Base-by-base conservation (phyloP, 306 rosid genomes). In the Rubus idaeus region DNA sequence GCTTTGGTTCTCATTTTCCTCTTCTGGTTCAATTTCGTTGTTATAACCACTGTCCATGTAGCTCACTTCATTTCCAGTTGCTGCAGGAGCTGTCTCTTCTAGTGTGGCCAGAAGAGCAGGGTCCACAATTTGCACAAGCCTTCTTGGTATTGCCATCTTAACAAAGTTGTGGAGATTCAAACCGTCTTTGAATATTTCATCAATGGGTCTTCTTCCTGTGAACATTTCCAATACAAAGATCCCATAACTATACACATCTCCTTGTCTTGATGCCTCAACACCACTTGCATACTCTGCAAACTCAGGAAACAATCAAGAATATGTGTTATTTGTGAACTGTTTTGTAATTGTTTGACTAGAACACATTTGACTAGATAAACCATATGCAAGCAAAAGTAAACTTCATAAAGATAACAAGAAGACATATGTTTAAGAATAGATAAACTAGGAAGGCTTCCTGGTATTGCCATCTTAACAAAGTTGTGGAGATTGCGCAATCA, bases 171-270 rank as follows among this genome's bases (percentile, higher is more conserved):
- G 75, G 12, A 81, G 83, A 77, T 70, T 83, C 51, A 53, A 21
- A 10, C 70, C 66, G 5, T 84, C 75, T 57, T 49, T 39, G 53
- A 84, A 87, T 60, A 79, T 74, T 55, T 82, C 81, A 6, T 87
- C 74, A 0, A 57, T 80, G 1, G 88, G 90, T 46, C 79, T 83
- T 46, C 50, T 78, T 70, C 78, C 81, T 0, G 83, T 61, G 53
- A 78, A 66, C 35, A 88, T 66, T 60, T 81, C 79, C 47, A 82
- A 4, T 35, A 86, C 61, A 47, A 85, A 79, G 37, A 81, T 85
- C 39, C 89, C 89, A 46, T 26, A 83, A 56, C 85, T 81, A 13
- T 83, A 88, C 3, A 78, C 75, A 47, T 83, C 87, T 20, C 86
- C 87, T 4, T 4, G n/a, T 18, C 0, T 60, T 45, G 87, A 87